These are phyloP conservation scores for Annona squamosa DNA, from an alignment of 164 flowering plant genomes.

Conservation along the genomic window DNA sequence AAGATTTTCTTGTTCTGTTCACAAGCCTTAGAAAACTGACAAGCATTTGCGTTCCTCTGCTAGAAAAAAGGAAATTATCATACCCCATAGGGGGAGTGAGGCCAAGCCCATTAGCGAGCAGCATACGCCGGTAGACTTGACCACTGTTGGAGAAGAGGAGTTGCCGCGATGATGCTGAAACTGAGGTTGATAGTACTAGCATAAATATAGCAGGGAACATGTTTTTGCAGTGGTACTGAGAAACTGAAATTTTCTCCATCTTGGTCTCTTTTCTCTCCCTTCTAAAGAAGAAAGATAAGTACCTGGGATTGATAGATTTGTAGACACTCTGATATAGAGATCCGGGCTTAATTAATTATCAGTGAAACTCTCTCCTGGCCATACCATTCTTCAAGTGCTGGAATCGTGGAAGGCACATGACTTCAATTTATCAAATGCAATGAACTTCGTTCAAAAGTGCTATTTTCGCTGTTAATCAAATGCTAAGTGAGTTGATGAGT, in stretches of 20 bases:
- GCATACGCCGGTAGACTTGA: background rate
- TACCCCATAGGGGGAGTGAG: slow-evolving; percentile 9
- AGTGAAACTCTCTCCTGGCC: too few relatives aligned
- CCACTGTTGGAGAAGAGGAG: background rate
- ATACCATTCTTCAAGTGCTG: too few relatives aligned
- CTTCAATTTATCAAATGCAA: too few relatives aligned
- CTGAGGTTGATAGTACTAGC: background rate
- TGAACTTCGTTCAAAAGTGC: too few relatives aligned
- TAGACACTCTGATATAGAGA: too few relatives aligned
- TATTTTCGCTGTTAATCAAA: too few relatives aligned
- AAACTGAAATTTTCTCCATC: background rate
- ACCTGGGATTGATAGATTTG: too few relatives aligned
- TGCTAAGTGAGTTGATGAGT: too few relatives aligned
- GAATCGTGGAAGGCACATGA: too few relatives aligned
- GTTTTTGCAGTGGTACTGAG: background rate
- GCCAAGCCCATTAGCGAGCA: slow-evolving; percentile 4
- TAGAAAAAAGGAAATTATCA: background rate
- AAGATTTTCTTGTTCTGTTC: background rate
- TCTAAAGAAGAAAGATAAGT: background rate
- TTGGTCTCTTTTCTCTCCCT: background rate
- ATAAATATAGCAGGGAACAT: background rate
- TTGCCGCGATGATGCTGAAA: background rate
- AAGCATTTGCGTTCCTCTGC: background rate
- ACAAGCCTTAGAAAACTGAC: too few relatives aligned
- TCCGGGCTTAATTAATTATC: too few relatives aligned